Evolutionary conservation across 1,284 basidiomycete species (phyloP).

Genomic region (Lentinula novae-zelandiae): DNA sequence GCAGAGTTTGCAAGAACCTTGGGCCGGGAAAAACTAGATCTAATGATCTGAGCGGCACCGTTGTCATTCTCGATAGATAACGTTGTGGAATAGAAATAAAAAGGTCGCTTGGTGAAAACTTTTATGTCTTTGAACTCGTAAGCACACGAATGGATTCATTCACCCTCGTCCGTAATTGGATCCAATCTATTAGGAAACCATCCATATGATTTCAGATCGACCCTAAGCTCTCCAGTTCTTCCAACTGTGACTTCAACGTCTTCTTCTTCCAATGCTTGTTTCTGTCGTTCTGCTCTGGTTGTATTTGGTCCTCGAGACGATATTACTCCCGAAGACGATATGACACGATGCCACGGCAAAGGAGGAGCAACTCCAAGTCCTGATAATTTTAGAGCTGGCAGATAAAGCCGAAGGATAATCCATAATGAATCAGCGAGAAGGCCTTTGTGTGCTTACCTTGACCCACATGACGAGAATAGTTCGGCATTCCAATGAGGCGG

Average conservation of each 20-base stretch:
- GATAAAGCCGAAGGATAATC: not conserved
- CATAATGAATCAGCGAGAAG: slow-evolving; percentile 10
- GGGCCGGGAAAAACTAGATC: too few relatives aligned
- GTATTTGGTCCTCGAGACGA: slow-evolving; percentile 78
- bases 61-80: too few relatives aligned
- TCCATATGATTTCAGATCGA: slow-evolving; percentile 36
- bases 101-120: too few relatives aligned
- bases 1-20: not conserved
- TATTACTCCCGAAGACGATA: slow-evolving; percentile 64
- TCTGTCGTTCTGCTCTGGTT: slow-evolving; percentile 59
- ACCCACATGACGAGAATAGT: slow-evolving; percentile 80
- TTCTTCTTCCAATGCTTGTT: slow-evolving; percentile 64
- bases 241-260: slow-evolving; percentile 61
- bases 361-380: slow-evolving; percentile 54
- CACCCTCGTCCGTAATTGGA: not conserved
- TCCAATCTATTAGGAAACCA: slow-evolving; percentile 37
- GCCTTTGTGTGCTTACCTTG: slow-evolving; percentile 53
- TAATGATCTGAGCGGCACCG: too few relatives aligned
- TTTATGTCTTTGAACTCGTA: too few relatives aligned
- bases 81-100: too few relatives aligned
- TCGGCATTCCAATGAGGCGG: slow-evolving; percentile 79
- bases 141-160: too few relatives aligned
- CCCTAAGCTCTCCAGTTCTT: slow-evolving; percentile 36
- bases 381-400: slow-evolving; percentile 64
- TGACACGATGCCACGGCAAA: slow-evolving; percentile 67